Conservation (phyloP, 805 yeast species). For the Myxozyma sirexii region DNA sequence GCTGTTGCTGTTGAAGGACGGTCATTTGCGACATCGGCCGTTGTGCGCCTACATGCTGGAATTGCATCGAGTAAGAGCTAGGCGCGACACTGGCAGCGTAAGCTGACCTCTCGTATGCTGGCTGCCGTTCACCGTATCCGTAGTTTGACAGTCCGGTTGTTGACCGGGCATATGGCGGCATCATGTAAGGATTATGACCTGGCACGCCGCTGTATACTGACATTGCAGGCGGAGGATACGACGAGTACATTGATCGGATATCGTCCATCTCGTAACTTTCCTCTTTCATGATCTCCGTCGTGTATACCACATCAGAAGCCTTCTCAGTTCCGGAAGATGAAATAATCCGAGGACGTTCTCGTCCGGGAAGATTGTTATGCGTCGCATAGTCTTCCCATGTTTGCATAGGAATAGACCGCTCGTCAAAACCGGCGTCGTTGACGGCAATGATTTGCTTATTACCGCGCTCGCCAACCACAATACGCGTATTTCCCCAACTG, state of each 20-base stretch:
- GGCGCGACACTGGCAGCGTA: constrained; percentile 7
- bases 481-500: constrained; percentile 67
- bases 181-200: not conserved
- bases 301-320: constrained; percentile 7
- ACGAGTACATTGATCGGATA: constrained; percentile 37
- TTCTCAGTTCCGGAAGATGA: constrained; percentile 22
- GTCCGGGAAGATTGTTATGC: constrained; percentile 45
- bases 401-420: constrained; percentile 44
- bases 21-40: constrained; percentile 14
- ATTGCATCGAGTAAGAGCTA: constrained; percentile 1
- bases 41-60: not conserved
- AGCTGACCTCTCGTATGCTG: not conserved
- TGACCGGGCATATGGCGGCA: not conserved
- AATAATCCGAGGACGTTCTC: constrained; percentile 22
- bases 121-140: not conserved
- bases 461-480: constrained; percentile 56
- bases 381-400: constrained; percentile 46
- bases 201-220: constrained; percentile 16
- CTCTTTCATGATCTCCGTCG: constrained; percentile 35
- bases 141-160: not conserved
- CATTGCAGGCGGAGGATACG: constrained; percentile 21
- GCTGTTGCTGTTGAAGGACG: constrained; percentile 18
- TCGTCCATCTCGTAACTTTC: constrained; percentile 43
- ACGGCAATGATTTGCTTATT: constrained; percentile 50
- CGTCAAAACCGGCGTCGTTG: constrained; percentile 45